Evolutionary conservation across 2,329 filamentous ascomycete species (phyloP), one percentile per base, ranked within the genome.

Genomic region (Diaporthe citri): DNA sequence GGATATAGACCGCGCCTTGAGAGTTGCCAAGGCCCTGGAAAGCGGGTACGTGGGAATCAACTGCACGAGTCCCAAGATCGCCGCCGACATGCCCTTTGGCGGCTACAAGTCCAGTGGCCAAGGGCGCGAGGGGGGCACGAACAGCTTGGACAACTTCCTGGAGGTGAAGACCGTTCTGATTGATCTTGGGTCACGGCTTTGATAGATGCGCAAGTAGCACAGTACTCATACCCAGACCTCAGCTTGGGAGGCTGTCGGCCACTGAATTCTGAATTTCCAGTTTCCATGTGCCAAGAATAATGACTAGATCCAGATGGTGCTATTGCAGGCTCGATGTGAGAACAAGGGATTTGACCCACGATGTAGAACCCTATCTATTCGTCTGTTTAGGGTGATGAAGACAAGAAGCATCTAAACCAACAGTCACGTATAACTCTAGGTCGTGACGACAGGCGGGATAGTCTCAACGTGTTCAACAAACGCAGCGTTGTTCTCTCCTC

Each of bases 11-110:
- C 79, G 85, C 1, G 86, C 85, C 4, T 80, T 87, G 79, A 80
- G 85, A 10, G 81, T 88, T 2, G 84, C 87, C 13, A 88, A 88
- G 75, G 87, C 85, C 4, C 84, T 92, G 36, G 89, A 92, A 80
- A 87, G 89, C 2, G 91, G 91, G 0, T 90, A 89, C 81, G 90
- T 92, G 0, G 90, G 89, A 78, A 88, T 93, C 74, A 93, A 91
- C 69, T 80, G 79, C 75, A 85, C 84, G 1, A 84, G 82, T 71
- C 84, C 84, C 0, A 81, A 79, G 1, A 80, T 78, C n/a, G 82
- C 81, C 1, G 80, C 78, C 56, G 85, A 86, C 64, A 79, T 82
- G 79, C 84, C 85, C 0, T 86, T 87, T 78, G 85, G 85, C 12
- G 85, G 85, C 0, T 85, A 82, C 73, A 87, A 87, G 78, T 81